phyloP scores from a whole-genome alignment of 2,329 filamentous ascomycete species.

The Talaromyces marneffei region DNA sequence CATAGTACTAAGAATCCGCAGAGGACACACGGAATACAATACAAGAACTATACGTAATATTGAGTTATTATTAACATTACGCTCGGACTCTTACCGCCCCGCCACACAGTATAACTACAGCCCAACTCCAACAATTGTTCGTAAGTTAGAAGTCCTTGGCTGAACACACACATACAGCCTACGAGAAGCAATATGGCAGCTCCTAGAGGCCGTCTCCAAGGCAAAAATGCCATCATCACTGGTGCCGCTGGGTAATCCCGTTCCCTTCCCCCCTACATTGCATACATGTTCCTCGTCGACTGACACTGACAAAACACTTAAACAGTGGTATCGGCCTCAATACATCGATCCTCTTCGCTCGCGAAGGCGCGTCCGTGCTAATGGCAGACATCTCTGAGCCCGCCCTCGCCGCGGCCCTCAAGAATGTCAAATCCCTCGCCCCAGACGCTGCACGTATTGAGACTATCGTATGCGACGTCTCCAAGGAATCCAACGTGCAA shows the following conservation, averaged over 20 bases:
- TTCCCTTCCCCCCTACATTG: not conserved
- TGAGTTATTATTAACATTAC: too few species aligned
- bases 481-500: slow-evolving; percentile 73
- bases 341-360: slow-evolving; percentile 81
- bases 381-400: slow-evolving; percentile 78
- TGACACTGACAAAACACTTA: too few species aligned
- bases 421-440: slow-evolving; percentile 68
- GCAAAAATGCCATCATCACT: slow-evolving; percentile 70
- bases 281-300: slow-evolving; percentile 26
- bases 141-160: too few species aligned
- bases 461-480: slow-evolving; percentile 67
- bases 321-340: slow-evolving; percentile 80
- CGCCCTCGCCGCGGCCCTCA: slow-evolving; percentile 68
- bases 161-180: not conserved
- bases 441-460: slow-evolving; percentile 58
- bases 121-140: not conserved
- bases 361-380: slow-evolving; percentile 78
- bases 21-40: too few species aligned
- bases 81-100: too few species aligned
- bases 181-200: slow-evolving; percentile 11
- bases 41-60: too few species aligned
- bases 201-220: slow-evolving; percentile 47
- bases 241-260: slow-evolving; percentile 71
- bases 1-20: too few species aligned
- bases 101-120: not conserved